Conservation (phyloP, 306 rosid genomes). For the Herpetospermum pedunculosum region DNA sequence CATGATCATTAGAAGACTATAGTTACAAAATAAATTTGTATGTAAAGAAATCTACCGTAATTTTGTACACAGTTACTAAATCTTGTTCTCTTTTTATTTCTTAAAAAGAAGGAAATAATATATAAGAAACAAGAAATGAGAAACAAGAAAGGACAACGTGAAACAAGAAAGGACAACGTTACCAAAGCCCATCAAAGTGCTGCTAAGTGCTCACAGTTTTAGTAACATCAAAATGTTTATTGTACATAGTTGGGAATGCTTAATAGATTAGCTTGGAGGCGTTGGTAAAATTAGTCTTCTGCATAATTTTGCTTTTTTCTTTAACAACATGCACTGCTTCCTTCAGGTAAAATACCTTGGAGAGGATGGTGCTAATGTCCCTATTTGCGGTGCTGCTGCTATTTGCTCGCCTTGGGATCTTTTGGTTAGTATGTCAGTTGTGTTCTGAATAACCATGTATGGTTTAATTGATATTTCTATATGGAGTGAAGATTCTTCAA, state of each 20-base stretch:
- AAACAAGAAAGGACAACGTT: too few species aligned
- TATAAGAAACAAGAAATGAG: background rate
- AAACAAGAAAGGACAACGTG: too few species aligned
- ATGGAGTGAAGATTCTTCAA: background rate
- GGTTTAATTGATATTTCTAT: background rate
- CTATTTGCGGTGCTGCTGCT: conserved; percentile 86
- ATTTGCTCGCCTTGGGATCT: conserved; percentile 95
- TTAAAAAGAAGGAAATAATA: too few species aligned
- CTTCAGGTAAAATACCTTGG: conserved; percentile 87
- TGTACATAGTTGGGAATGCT: background rate
- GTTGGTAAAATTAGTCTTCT: background rate
- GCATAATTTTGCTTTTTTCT: background rate
- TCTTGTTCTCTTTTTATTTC: too few species aligned
- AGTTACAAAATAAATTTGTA: too few species aligned
- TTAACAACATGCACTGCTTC: background rate
- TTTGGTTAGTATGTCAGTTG: conserved; percentile 48
- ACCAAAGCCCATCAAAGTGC: background rate
- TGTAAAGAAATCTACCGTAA: too few species aligned
- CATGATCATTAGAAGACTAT: too few species aligned
- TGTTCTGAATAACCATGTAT: background rate
- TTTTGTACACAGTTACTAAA: too few species aligned
- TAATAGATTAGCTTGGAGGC: background rate
- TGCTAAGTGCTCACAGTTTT: background rate
- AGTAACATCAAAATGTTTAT: background rate
- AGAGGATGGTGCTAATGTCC: conserved; percentile 77